These are phyloP conservation scores for Zasmidium cellare DNA, from an alignment of 2,329 filamentous ascomycete genomes.

Conservation along the genomic window DNA sequence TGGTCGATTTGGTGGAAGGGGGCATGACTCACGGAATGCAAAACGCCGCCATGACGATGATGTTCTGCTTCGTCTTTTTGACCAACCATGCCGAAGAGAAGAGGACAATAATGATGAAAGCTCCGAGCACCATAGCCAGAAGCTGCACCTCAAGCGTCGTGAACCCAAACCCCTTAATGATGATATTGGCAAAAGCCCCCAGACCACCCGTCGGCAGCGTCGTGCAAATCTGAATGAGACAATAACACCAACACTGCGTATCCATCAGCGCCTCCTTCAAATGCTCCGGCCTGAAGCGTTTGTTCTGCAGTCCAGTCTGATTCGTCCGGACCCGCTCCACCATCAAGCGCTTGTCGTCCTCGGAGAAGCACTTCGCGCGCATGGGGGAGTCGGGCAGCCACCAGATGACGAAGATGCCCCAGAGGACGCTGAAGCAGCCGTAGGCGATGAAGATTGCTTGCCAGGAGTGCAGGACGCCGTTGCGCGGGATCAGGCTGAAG, in stretches of 20 bases:
- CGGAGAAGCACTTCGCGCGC: slow-evolving; percentile 68
- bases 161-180: slow-evolving; percentile 71
- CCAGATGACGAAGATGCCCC: slow-evolving; percentile 63
- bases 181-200: slow-evolving; percentile 72
- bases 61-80: slow-evolving; percentile 68
- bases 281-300: slow-evolving; percentile 54
- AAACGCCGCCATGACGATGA: slow-evolving; percentile 65
- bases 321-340: slow-evolving; percentile 48
- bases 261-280: slow-evolving; percentile 61
- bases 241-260: slow-evolving; percentile 54
- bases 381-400: slow-evolving; percentile 71
- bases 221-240: slow-evolving; percentile 64
- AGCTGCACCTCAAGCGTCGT: slow-evolving; percentile 67
- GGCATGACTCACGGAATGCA: slow-evolving; percentile 66
- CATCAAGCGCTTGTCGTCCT: slow-evolving; percentile 59
- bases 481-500: slow-evolving; percentile 36
- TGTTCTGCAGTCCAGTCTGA: slow-evolving; percentile 49
- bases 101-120: slow-evolving; percentile 71
- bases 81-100: slow-evolving; percentile 67
- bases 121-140: slow-evolving; percentile 72
- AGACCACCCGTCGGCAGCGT: slow-evolving; percentile 73
- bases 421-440: slow-evolving; percentile 58
- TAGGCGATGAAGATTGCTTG: slow-evolving; percentile 47
- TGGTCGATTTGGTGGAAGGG: not conserved
- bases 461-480: slow-evolving; percentile 50